Conservation (phyloP, 805 yeast genomes). For the Wickerhamiella azyma region DNA sequence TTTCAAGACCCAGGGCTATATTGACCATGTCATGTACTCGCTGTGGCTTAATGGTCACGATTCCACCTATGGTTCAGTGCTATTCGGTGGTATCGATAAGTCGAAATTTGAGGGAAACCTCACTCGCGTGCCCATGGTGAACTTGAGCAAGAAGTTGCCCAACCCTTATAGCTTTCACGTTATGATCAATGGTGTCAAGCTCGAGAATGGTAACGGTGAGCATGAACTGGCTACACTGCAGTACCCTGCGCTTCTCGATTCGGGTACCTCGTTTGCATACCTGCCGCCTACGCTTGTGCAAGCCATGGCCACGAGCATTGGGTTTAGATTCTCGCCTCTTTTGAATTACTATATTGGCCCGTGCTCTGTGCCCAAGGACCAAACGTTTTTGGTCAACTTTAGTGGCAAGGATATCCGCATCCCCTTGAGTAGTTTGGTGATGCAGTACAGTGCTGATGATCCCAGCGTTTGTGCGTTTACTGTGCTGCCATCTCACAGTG, state of each 20-base stretch:
- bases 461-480: constrained; percentile 16
- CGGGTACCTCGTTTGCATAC: constrained; percentile 42
- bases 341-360: constrained; percentile 25
- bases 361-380: constrained; percentile 21
- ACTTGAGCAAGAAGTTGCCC: constrained; percentile 5
- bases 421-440: constrained; percentile 17
- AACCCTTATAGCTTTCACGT: constrained; percentile 10
- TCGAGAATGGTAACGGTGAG: not conserved
- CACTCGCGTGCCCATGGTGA: constrained; percentile 19
- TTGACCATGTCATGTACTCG: constrained; percentile 31
- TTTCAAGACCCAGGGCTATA: constrained; percentile 28
- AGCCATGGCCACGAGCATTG: constrained; percentile 23
- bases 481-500: constrained; percentile 21
- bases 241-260: constrained; percentile 37
- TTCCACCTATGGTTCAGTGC: constrained; percentile 24
- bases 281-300: constrained; percentile 30
- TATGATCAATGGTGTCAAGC: constrained; percentile 11
- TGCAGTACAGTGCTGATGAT: constrained; percentile 27
- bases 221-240: not conserved
- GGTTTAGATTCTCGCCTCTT: constrained; percentile 29
- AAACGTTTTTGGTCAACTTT: constrained; percentile 26
- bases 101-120: constrained; percentile 27
- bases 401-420: constrained; percentile 18
- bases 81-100: constrained; percentile 30
- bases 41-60: constrained; percentile 28